Evolutionary conservation across 345 rosid genomes (phyloP), one percentile per base, ranked within the genome.

Genomic region (Gynandropsis gynandra): DNA sequence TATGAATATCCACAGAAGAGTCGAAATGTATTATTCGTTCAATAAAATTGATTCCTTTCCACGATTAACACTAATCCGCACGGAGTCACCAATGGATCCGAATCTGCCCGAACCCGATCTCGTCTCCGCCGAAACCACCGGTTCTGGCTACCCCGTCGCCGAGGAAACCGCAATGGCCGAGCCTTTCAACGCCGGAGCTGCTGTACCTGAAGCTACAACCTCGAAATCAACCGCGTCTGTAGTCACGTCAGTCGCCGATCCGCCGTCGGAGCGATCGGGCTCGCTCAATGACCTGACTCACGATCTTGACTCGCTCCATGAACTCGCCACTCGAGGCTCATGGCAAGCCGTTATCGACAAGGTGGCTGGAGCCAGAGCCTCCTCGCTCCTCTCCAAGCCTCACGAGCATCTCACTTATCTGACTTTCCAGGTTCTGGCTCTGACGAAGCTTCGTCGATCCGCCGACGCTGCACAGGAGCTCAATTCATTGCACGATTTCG

Each of bases 361-460:
- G 37, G 83, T 85, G 17, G 40, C 79, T 4, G 74, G 71, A 32
- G 78, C 97, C 19, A 82, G 77, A 36, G 81, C 93, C 34, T 68
- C 53, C 42, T 66, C 77, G 19, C 73, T 81, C 54, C 87, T 92
- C 43, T 39, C 72, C 12, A 76, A 74, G 14, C 95, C 96, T 19
- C 93, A 87, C 74, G 88, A 87, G 67, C 80, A 78, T 72, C 89
- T 87, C 70, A 85, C 80, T 41, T 90, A 84, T 61, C 83, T 82
- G 39, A 64, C 95, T 20, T 92, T 74, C 80, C 81, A 80, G 54
- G 80, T 76, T 40, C 80, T 87, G 58, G 89, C 95, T 56, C 76
- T 92, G 54, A 50, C 72, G 8, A 92, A 88, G 61, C 87, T 92
- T 10, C 90, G 98, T 60, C 84, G 95, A 20, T 85, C 76, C 76